Evolutionary conservation across 805 yeast species (phyloP), one percentile per base, ranked within the genome.

Genomic region (Yamadazyma takamatsuzukensis): DNA sequence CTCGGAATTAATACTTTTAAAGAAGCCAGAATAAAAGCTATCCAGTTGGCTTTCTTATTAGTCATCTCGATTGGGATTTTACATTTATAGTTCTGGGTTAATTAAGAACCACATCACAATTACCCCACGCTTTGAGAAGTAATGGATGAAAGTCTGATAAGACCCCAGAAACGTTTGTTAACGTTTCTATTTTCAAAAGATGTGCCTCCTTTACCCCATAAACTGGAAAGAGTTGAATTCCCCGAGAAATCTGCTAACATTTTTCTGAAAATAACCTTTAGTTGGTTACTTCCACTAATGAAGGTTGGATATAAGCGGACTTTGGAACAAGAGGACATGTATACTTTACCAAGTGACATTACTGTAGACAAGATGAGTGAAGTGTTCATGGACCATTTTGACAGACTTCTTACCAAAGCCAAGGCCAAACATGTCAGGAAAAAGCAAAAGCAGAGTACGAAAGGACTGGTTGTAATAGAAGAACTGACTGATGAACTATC

Each of bases 221-320:
- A 61, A 9, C 72, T 68, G 3, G 81, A 77, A 33, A 56, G 81
- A 33, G 49, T 42, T 17, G 47, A 47, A 2, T 73, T 59, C 41
- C 77, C 76, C 4, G 56, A 50, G 32, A 15, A 10, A 13, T 25
- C 8, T 16, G 59, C 70, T 12, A 68, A 68, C 33, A 24, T 53
- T 19, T 6, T 76, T n/a, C 64, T 66, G 12, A 59, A 57, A 43
- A 5, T 28, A 12, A 70, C 76, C 43, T 75, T 79, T 51, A 68
- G 78, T 74, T 82, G 87, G 85, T 53, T 80, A 27, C 49, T 57
- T 19, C 85, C 85, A 0, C 43, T 80, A 26, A 53, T 82, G 60
- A 58, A 52, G 13, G 72, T 71, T 5, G 88, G 88, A 5, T 81
- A 81, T 53, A 78, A 74, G 53, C 64, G 88, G 46, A 79, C 86